Conservation (phyloP, 352 stramenopile species). For the Aphanomyces stellatus region DNA sequence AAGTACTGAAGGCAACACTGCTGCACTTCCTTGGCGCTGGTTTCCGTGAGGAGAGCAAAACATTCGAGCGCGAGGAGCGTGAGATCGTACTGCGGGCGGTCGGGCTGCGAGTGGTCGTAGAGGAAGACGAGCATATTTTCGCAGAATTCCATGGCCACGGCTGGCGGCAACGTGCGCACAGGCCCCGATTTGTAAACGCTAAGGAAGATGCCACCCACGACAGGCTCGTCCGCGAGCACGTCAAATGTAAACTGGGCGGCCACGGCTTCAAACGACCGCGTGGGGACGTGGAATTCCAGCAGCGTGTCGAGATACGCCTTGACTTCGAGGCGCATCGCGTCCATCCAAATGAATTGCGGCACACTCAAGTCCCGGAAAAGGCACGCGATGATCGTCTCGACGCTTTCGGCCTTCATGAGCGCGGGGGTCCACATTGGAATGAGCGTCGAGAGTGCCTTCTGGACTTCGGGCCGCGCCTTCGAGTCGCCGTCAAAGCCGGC, state of each 20-base stretch:
- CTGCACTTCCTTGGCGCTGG: neutral
- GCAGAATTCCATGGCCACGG: conserved; percentile 10
- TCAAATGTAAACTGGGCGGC: conserved; percentile 6
- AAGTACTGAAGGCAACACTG: conserved; percentile 2
- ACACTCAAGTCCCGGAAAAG: neutral
- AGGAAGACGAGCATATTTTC: conserved; percentile 9
- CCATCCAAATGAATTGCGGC: conserved; percentile 12
- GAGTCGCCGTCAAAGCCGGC: conserved; percentile 2
- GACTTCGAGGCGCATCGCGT: conserved; percentile 14
- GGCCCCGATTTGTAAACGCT: neutral
- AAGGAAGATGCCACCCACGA: conserved; percentile 9
- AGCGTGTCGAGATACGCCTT: conserved; percentile 5
- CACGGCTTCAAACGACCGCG: neutral
- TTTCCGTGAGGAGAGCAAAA: neutral
- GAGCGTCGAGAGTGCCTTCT: neutral
- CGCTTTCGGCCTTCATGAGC: neutral
- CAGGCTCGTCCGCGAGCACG: neutral
- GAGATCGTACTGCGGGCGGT: neutral
- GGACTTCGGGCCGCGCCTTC: neutral
- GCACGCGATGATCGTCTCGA: neutral
- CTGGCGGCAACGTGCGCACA: neutral
- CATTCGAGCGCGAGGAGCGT: conserved; percentile 11
- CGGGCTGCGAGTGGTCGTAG: neutral
- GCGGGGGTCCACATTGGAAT: conserved; percentile 5
- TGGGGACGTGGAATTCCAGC: conserved; percentile 8